Base-by-base conservation (phyloP, 1,284 basidiomycete species). In the Cutaneotrichosporon sp. region DNA sequence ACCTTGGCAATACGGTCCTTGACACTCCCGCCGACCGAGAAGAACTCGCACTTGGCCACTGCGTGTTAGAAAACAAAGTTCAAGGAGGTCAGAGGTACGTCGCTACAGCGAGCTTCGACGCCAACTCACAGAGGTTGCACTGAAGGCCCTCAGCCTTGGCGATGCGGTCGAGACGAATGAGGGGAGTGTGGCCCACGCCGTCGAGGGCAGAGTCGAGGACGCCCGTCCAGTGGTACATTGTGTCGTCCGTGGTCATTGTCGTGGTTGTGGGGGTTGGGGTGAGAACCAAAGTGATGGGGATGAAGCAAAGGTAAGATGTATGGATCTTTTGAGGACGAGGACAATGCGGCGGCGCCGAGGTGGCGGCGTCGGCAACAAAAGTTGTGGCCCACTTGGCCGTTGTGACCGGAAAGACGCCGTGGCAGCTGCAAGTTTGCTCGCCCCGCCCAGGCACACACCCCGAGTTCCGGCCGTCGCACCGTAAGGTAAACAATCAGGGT, bases 1-100 rank as follows among this genome's bases (percentile, higher is more conserved):
- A 79, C 79, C 64, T 92, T 93, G 21, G 90, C 91, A 58, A 97
- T 96, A 55, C 93, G 80, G 71, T 97, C 94, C 78, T 98, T 98
- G 60, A 97, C 87, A 4, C 88, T 91, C 1, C 94, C 94, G 12
- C 94, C 94, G 2, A 84, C 85, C 21, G 90, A 94, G 67, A 89
- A 83, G 73, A 83, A 96, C 67, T 98, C 94, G 43, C 87, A 80
- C 76, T 97, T 97, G 26, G 81, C 93, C 67, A 96, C 87, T 91
- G 56, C 22, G 14, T 22, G 46, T 45, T 34, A 45, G 43, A 14
- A 26, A 7, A 15, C 34, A 17, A 15, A 8, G 15, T 37, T 8
- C 26, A 30, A 10, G 26, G 10, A 30, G 26, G 26, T 30, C 10
- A 30, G 26, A 17, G 36, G 17, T 17, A 20, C n/a, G 14, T 26